phyloP scores from a whole-genome alignment of 163 green algal species.

The Scenedesmus sp. region DNA sequence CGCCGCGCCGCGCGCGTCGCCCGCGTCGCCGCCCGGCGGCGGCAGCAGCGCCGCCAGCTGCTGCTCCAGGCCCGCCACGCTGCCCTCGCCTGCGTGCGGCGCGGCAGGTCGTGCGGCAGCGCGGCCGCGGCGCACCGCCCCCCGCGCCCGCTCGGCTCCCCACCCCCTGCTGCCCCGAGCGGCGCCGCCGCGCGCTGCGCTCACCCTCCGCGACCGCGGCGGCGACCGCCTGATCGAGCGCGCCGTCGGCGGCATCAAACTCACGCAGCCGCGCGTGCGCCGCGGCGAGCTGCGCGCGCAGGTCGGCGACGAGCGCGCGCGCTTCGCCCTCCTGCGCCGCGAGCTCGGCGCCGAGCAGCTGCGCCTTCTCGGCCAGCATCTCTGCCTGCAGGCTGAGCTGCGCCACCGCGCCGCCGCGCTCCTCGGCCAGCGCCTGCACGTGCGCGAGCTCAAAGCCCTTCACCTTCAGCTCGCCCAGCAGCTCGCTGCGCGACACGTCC shows the following conservation, averaged over 20 bases:
- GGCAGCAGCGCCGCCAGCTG: conserved; percentile 29
- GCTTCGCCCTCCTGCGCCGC: conserved; percentile 6
- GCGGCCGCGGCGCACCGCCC: not conserved
- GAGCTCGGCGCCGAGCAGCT: conserved; percentile 30
- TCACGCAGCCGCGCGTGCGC: not conserved
- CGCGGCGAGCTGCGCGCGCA: not conserved
- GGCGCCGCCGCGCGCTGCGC: too few species aligned
- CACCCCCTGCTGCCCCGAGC: not conserved
- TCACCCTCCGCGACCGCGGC: conserved; percentile 17
- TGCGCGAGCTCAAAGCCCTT: conserved; percentile 42
- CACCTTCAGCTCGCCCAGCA: conserved; percentile 39
- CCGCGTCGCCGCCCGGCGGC: too few species aligned
- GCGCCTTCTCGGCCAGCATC: conserved; percentile 38
- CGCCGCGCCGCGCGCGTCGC: too few species aligned
- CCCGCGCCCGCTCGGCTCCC: not conserved
- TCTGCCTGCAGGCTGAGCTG: conserved; percentile 19
- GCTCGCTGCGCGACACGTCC: conserved; percentile 31
- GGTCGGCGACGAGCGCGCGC: not conserved
- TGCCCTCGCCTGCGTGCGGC: not conserved
- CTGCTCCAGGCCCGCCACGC: conserved; percentile 7
- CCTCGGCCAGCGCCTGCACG: conserved; percentile 25
- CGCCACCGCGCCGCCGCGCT: not conserved
- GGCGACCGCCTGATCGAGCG: conserved; percentile 25
- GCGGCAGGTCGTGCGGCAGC: not conserved
- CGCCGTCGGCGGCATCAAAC: not conserved